Evolutionary conservation across 2,329 filamentous ascomycete species (phyloP).

Genomic region (Colletotrichum scovillei): DNA sequence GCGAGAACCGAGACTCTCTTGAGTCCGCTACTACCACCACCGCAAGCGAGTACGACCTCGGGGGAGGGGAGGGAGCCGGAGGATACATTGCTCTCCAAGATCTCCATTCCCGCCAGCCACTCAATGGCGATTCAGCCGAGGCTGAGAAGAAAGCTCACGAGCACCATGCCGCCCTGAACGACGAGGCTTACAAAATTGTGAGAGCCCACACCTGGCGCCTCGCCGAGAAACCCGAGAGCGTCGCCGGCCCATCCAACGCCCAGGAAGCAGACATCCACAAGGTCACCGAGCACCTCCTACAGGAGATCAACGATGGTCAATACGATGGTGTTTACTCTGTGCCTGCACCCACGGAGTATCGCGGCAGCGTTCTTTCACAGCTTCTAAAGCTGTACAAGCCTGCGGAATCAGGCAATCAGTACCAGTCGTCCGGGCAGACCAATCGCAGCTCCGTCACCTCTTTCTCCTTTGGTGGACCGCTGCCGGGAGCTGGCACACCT

Average conservation of each 20-base stretch:
- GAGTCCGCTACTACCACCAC: constrained; percentile 48
- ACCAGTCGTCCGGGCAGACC: constrained; percentile 36
- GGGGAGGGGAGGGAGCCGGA: constrained; percentile 36
- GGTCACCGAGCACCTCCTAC: constrained; percentile 29
- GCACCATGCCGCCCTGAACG: constrained; percentile 42
- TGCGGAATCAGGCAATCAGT: constrained; percentile 40
- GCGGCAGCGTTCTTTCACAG: constrained; percentile 58
- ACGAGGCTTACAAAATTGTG: constrained; percentile 56
- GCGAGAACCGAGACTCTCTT: constrained; percentile 49
- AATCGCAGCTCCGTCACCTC: constrained; percentile 37
- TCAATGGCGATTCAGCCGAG: constrained; percentile 7
- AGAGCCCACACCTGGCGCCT: constrained; percentile 51
- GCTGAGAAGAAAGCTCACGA: constrained; percentile 37
- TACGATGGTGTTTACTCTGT: constrained; percentile 55
- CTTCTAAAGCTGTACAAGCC: constrained; percentile 59
- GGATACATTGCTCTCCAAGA: constrained; percentile 46
- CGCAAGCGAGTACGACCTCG: constrained; percentile 42
- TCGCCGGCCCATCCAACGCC: constrained; percentile 27
- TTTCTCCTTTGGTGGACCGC: constrained; percentile 50
- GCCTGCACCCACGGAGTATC: constrained; percentile 53
- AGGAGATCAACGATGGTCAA: constrained; percentile 51
- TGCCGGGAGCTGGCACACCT: constrained; percentile 50
- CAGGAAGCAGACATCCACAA: constrained; percentile 10
- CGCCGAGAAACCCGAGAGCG: constrained; percentile 2
- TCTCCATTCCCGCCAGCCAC: constrained; percentile 38